phyloP scores from a whole-genome alignment of 2,329 filamentous ascomycete species.

The Pochonia chlamydosporia region DNA sequence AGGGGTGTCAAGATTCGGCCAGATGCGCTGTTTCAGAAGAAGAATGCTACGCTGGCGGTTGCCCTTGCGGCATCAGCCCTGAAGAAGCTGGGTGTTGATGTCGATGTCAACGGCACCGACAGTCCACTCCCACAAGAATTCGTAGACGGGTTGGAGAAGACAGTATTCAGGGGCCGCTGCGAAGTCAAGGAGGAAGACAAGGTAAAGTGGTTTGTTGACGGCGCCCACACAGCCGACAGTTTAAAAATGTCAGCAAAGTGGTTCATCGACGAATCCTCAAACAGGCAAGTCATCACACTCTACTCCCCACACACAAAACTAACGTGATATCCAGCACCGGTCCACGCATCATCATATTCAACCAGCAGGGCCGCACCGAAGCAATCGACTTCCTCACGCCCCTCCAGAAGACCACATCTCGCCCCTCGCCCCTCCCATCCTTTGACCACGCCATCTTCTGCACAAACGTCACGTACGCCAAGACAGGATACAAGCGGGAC shows the following conservation, averaged over 20 bases:
- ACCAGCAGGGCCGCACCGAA: slow-evolving; percentile 63
- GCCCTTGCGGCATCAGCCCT: slow-evolving; percentile 46
- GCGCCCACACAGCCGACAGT: slow-evolving; percentile 88
- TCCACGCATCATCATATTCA: slow-evolving; percentile 69
- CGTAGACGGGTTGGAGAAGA: slow-evolving; percentile 65
- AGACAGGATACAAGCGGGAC: slow-evolving; percentile 47
- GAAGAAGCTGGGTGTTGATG: slow-evolving; percentile 32
- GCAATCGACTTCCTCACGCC: slow-evolving; percentile 47
- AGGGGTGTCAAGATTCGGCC: slow-evolving; percentile 42
- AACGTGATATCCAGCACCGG: slow-evolving; percentile 21
- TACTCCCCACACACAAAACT: not conserved
- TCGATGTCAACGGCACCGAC: slow-evolving; percentile 8
- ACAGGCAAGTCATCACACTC: slow-evolving; percentile 21
- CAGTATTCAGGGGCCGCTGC: slow-evolving; percentile 76
- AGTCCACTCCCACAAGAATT: slow-evolving; percentile 61
- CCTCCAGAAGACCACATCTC: slow-evolving; percentile 32
- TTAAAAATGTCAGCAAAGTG: slow-evolving; percentile 75
- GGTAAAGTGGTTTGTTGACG: slow-evolving; percentile 83
- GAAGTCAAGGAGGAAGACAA: slow-evolving; percentile 48
- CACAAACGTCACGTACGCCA: slow-evolving; percentile 60
- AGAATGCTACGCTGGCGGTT: slow-evolving; percentile 49
- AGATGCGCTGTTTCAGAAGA: slow-evolving; percentile 51
- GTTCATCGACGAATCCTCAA: slow-evolving; percentile 58
- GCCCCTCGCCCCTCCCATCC: slow-evolving; percentile 21
- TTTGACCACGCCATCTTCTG: slow-evolving; percentile 80